Percentiles rank a stretch among this genome's conserved stretches.
Conservation (phyloP, 768 basidiomycete genomes). For the Rhizopogon vesiculosus region DNA sequence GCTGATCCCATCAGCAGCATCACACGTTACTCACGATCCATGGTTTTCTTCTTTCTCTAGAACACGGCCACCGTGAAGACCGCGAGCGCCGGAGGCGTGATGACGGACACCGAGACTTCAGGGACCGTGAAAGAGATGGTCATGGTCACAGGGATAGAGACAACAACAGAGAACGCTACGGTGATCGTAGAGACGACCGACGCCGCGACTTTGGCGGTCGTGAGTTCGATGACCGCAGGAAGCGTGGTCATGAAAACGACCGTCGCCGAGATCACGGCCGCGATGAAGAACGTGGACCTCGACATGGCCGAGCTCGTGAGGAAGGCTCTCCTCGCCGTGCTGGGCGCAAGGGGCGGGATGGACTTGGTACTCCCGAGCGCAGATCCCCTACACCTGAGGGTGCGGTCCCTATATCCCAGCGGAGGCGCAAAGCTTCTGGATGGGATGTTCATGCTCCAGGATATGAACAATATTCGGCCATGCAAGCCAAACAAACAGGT, state of each 20-base stretch:
- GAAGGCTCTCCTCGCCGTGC: slow-evolving; percentile 39
- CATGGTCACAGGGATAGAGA: slow-evolving; percentile 33
- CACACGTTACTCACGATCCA: slow-evolving; percentile 47
- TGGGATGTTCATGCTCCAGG: slow-evolving; percentile 98
- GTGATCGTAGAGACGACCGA: slow-evolving; percentile 42
- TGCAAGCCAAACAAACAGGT: slow-evolving; percentile 99
- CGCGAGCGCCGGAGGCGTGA: slow-evolving; percentile 65
- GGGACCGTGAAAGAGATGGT: slow-evolving; percentile 40
- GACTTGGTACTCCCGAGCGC: slow-evolving; percentile 66
- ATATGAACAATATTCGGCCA: slow-evolving; percentile 90
- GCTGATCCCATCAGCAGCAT: slow-evolving; percentile 36
- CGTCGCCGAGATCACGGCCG: slow-evolving; percentile 41
- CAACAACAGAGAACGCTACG: slow-evolving; percentile 25
- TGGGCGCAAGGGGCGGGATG: slow-evolving; percentile 42
- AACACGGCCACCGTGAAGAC: slow-evolving; percentile 62
- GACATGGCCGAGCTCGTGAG: slow-evolving; percentile 27
- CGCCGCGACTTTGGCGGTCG: slow-evolving; percentile 46
- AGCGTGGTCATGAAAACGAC: slow-evolving; percentile 45
- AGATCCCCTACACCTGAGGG: slow-evolving; percentile 91
- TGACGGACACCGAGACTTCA: slow-evolving; percentile 47
- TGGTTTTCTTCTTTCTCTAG: slow-evolving; percentile 41
- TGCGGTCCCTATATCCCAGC: slow-evolving; percentile 73
- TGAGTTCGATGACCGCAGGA: slow-evolving; percentile 42
- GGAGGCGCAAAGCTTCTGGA: slow-evolving; percentile 84
- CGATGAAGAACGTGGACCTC: slow-evolving; percentile 32